Percentiles rank a stretch among this genome's conserved stretches.
Evolutionary conservation across 1,284 basidiomycete species (phyloP).

Genomic region (Trichosporon ovoides): DNA sequence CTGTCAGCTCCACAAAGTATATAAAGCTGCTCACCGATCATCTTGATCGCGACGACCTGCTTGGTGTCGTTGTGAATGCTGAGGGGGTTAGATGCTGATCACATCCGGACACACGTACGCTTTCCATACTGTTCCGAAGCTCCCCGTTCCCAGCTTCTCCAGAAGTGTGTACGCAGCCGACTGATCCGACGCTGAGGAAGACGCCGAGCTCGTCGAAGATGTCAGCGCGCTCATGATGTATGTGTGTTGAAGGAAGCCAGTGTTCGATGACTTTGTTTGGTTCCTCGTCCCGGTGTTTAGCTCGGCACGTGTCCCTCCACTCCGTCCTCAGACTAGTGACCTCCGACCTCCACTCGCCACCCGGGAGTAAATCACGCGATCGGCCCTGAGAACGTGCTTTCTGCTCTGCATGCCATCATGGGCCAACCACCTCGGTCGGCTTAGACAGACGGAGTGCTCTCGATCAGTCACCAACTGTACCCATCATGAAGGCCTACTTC

Average conservation of each 20-base stretch:
- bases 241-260: not conserved
- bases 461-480: not conserved
- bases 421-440: not conserved
- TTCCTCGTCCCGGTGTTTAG: not conserved
- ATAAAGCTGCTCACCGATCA: conserved; percentile 70
- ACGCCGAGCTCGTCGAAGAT: not conserved
- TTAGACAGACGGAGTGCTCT: not conserved
- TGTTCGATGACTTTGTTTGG: not conserved
- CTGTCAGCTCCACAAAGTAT: not conserved
- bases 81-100: not conserved
- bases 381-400: conserved; percentile 3
- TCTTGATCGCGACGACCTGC: conserved; percentile 95
- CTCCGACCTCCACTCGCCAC: not conserved
- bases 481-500: conserved; percentile 69
- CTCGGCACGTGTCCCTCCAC: no score
- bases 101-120: conserved; percentile 60
- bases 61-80: conserved; percentile 83
- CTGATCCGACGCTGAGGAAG: conserved; percentile 55
- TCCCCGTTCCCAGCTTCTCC: conserved; percentile 95
- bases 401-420: not conserved
- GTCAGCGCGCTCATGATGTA: not conserved
- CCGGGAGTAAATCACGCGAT: not conserved
- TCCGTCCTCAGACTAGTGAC: not conserved
- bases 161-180: conserved; percentile 84
- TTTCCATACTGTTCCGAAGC: conserved; percentile 95